A percentile compares a stretch with the other conserved stretches of the same genome.
phyloP scores from a whole-genome alignment of 1,139 yeast genomes.

The Suhomyces choctaworum region DNA sequence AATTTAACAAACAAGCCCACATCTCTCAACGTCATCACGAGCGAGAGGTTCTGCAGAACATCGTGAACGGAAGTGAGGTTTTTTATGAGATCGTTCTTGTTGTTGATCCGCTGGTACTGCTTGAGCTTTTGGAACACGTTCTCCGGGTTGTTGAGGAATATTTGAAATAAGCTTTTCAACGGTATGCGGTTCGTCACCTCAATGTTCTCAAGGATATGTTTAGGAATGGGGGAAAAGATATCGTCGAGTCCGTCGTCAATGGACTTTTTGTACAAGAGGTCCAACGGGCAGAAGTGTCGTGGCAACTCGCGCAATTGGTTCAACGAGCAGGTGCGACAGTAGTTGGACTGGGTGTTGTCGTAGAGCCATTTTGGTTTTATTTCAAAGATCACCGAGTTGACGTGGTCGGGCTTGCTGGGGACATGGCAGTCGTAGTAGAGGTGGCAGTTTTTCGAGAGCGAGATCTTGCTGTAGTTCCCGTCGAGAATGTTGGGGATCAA shows the following conservation, averaged over 20 bases:
- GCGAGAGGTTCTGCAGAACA: constrained; percentile 44
- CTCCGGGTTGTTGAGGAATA: constrained; percentile 30
- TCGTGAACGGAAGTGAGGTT: constrained; percentile 39
- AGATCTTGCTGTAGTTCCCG: constrained; percentile 30
- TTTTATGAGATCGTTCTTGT: constrained; percentile 36
- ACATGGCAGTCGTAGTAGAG: constrained; percentile 24
- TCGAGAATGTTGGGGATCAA: constrained; percentile 43
- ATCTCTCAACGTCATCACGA: constrained; percentile 58
- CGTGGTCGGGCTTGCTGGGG: constrained; percentile 14
- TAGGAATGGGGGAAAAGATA: constrained; percentile 32
- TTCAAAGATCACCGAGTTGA: constrained; percentile 39
- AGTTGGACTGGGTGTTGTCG: constrained; percentile 38
- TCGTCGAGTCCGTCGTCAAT: constrained; percentile 38
- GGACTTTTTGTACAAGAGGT: constrained; percentile 35
- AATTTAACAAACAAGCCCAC: constrained; percentile 51
- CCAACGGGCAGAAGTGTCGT: constrained; percentile 49
- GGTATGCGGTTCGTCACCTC: constrained; percentile 30
- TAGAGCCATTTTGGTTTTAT: constrained; percentile 52
- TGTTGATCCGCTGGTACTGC: constrained; percentile 37
- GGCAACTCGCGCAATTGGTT: constrained; percentile 33
- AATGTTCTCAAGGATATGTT: constrained; percentile 18
- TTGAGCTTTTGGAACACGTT: constrained; percentile 43
- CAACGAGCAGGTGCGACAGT: constrained; percentile 49
- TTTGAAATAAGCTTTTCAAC: constrained; percentile 27
- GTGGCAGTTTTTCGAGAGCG: constrained; percentile 40